Percentiles rank a stretch among this genome's conserved stretches.
These are phyloP conservation scores for Lentinus brumalis DNA, from an alignment of 768 basidiomycete genomes.

Conservation along the genomic window DNA sequence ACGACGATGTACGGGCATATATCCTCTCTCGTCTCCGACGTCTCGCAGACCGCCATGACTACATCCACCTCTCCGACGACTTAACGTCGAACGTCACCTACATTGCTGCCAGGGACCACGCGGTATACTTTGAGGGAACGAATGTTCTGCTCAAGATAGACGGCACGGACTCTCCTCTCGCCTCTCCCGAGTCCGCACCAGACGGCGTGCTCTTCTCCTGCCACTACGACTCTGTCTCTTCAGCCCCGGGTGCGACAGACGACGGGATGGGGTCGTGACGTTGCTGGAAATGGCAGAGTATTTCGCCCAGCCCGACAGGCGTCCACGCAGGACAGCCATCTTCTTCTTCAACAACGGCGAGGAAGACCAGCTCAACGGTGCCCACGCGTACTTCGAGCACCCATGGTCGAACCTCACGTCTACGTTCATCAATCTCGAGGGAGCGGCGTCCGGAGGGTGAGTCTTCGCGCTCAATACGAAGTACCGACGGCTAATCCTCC, in stretches of 20 bases:
- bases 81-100: conserved; percentile 50
- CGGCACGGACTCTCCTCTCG: conserved; percentile 41
- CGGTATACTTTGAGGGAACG: conserved; percentile 62
- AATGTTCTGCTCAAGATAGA: conserved; percentile 70
- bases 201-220: conserved; percentile 71
- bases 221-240: conserved; percentile 82
- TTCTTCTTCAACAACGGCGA: conserved; percentile 90
- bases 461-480: conserved; percentile 16
- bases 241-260: conserved; percentile 74
- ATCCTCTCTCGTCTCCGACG: conserved; percentile 55
- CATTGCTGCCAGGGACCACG: conserved; percentile 17
- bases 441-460: conserved; percentile 77
- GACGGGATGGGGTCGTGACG: conserved; percentile 72
- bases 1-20: conserved; percentile 64
- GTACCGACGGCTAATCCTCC: background rate
- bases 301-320: conserved; percentile 38
- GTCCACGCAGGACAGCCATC: conserved; percentile 61
- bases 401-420: conserved; percentile 70
- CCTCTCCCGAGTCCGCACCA: conserved; percentile 27
- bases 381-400: conserved; percentile 65
- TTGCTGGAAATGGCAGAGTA: conserved; percentile 63
- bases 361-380: conserved; percentile 75
- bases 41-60: conserved; percentile 44
- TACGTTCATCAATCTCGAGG: conserved; percentile 81
- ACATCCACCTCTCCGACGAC: conserved; percentile 57